Percentiles rank a stretch among this genome's conserved stretches.
Conservation (phyloP, 2,329 filamentous ascomycete species). For the Penicillium thymicola region DNA sequence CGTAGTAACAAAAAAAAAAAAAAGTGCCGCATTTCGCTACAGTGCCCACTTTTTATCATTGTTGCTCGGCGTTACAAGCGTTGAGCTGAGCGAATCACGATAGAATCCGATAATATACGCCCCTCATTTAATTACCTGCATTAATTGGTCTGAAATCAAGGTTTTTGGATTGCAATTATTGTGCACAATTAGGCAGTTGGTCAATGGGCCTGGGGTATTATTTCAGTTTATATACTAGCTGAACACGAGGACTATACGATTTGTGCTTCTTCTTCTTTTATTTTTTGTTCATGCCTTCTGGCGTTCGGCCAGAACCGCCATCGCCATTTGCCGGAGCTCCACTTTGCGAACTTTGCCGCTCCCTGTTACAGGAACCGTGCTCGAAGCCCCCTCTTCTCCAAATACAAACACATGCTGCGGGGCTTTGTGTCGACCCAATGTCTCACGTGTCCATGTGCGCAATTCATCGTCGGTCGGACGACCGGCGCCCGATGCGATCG, state of each 20-base stretch:
- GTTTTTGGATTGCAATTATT: background rate
- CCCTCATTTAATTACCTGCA: background rate
- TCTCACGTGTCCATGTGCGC: constrained; percentile 60
- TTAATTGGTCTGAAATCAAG: background rate
- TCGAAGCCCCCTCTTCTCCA: constrained; percentile 56
- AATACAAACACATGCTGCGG: constrained; percentile 75
- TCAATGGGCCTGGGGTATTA: constrained; percentile 1
- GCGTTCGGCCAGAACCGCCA: constrained; percentile 41
- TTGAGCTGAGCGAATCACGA: background rate
- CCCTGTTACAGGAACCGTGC: constrained; percentile 62
- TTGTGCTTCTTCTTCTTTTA: background rate
- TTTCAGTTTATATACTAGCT: background rate
- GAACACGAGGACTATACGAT: background rate
- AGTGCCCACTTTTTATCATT: constrained; percentile 4
- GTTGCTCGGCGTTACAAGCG: background rate
- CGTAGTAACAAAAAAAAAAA: background rate
- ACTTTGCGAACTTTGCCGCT: constrained; percentile 69
- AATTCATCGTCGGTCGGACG: constrained; percentile 54
- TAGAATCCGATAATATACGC: constrained; percentile 3
- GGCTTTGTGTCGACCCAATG: constrained; percentile 64
- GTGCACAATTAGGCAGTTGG: background rate
- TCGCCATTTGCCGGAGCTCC: constrained; percentile 50
- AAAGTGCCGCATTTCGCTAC: constrained; percentile 5
- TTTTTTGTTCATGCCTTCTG: background rate
- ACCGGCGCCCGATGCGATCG: constrained; percentile 28